Percentiles rank a stretch among this genome's conserved stretches.
Evolutionary conservation across 1,139 yeast species (phyloP).

Genomic region (Debaryomycetaceae sp.): DNA sequence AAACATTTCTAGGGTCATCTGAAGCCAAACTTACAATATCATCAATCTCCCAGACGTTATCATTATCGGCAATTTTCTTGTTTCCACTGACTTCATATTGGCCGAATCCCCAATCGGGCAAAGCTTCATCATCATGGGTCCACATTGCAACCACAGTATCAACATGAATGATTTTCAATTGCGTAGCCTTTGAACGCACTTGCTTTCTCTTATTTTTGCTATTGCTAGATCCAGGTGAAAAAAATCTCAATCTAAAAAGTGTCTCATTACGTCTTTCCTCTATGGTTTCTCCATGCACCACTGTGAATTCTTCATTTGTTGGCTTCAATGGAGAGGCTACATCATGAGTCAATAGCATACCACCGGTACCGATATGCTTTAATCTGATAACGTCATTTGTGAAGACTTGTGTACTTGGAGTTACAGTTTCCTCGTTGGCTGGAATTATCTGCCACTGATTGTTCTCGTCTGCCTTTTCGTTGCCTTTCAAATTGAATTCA

Average conservation of each 20-base stretch:
- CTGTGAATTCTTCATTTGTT: slow-evolving; percentile 88
- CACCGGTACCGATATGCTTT: slow-evolving; percentile 77
- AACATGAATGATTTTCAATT: slow-evolving; percentile 70
- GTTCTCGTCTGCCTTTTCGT: slow-evolving; percentile 49
- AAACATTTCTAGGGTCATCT: slow-evolving; percentile 58
- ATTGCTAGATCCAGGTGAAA: slow-evolving; percentile 22
- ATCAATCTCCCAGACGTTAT: slow-evolving; percentile 76
- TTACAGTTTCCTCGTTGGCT: slow-evolving; percentile 35
- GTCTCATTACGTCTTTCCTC: slow-evolving; percentile 58
- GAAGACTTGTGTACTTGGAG: slow-evolving; percentile 18
- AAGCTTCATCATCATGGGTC: slow-evolving; percentile 77
- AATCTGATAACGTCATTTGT: slow-evolving; percentile 74
- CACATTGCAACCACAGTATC: slow-evolving; percentile 92
- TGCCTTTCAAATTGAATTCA: slow-evolving; percentile 29
- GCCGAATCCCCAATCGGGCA: slow-evolving; percentile 16
- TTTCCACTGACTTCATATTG: slow-evolving; percentile 67
- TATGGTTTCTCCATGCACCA: slow-evolving; percentile 60
- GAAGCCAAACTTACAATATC: slow-evolving; percentile 55
- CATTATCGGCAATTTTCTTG: slow-evolving; percentile 66
- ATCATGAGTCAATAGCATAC: slow-evolving; percentile 83
- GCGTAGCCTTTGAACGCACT: slow-evolving; percentile 67
- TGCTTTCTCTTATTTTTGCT: slow-evolving; percentile 47
- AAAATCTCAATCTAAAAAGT: slow-evolving; percentile 67
- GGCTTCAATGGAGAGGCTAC: slow-evolving; percentile 94
- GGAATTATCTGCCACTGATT: slow-evolving; percentile 91